Conservation (phyloP, 331 rosid species). For the Malus hybrid region DNA sequence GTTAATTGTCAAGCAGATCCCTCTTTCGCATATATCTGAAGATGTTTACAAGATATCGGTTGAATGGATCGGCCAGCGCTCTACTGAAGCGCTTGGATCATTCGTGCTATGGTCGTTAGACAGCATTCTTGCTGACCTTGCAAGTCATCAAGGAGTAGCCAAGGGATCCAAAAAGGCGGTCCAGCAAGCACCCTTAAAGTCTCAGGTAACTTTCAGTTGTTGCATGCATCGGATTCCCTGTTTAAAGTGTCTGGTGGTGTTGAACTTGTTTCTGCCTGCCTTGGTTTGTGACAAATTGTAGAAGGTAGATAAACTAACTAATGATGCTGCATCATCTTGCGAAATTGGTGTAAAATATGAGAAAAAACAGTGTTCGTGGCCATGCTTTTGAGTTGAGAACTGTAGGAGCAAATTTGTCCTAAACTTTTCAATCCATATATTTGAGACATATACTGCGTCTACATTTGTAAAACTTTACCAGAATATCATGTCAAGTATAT, state of each 20-base stretch:
- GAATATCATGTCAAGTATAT: not conserved
- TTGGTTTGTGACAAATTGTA: not conserved
- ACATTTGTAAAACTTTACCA: not conserved
- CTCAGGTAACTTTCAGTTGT: slow-evolving; percentile 39
- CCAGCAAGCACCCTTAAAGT: slow-evolving; percentile 44
- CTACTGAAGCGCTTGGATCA: slow-evolving; percentile 49
- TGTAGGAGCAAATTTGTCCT: not conserved
- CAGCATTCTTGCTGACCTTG: slow-evolving; percentile 46
- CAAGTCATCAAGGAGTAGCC: slow-evolving; percentile 41
- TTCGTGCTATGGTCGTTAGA: slow-evolving; percentile 55
- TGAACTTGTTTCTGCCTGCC: not conserved
- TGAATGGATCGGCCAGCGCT: slow-evolving; percentile 51
- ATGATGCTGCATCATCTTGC: not conserved
- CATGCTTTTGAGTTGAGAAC: not conserved
- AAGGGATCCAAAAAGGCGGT: slow-evolving; percentile 56
- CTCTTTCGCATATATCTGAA: slow-evolving; percentile 52
- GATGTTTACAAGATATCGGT: slow-evolving; percentile 43
- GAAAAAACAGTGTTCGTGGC: not conserved
- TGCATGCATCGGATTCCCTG: not conserved
- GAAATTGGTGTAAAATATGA: not conserved
- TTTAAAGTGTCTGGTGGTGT: not conserved
- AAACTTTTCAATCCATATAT: not conserved
- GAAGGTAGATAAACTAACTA: not conserved
- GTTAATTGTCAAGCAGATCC: slow-evolving; percentile 34
- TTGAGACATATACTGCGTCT: not conserved